Conservation (phyloP, 176 grass and related monocot species). For the sorghum (Sorghum bicolor) region Sorghum_bicolor_NCBIv3 NC_012879.2:60048001-60048500, state of each 20-base stretch:
- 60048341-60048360: conserved; percentile 26
- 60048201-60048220: conserved; percentile 2
- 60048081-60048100: not conserved
- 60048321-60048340: not conserved
- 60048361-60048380: conserved; percentile 10
- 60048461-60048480: conserved; percentile 26
- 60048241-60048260: conserved; percentile 20
- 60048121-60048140: not conserved
- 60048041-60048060: not conserved
- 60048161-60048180: not conserved
- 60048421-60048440: not conserved
- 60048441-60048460: not conserved
- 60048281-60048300: conserved; percentile 41
- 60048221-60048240: conserved; percentile 25
- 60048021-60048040: not conserved
- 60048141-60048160: not conserved
- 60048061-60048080: conserved; percentile 1
- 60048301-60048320: not conserved
- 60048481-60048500: not conserved
- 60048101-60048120: not conserved
- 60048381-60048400: conserved; percentile 6
- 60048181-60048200: not conserved
- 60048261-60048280: conserved; percentile 50
- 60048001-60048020: conserved; percentile 11
- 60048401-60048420: not conserved